Evolutionary conservation across 345 rosid species (phyloP).

Genomic region (Reutealis trisperma): DNA sequence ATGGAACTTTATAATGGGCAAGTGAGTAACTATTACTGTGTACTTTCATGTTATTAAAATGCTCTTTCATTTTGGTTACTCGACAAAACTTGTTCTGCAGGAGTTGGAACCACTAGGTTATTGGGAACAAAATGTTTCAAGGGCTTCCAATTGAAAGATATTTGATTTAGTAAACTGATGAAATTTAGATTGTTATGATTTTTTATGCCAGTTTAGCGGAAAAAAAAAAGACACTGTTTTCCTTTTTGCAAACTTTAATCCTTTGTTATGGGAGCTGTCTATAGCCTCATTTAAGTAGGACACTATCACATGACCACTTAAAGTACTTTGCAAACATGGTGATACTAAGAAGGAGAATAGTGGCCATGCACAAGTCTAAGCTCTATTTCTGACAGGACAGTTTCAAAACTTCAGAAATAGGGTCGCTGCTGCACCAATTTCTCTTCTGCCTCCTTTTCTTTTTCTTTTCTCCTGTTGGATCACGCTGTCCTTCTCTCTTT

Average conservation of each 20-base stretch:
- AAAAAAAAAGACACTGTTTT: too few species aligned
- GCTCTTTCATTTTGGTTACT: neutral
- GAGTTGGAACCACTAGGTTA: too few species aligned
- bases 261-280: too few species aligned
- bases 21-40: neutral
- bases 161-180: too few species aligned
- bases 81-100: neutral
- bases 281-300: too few species aligned
- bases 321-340: too few species aligned
- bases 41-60: neutral
- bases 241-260: too few species aligned
- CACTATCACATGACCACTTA: too few species aligned
- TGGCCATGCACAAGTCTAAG: neutral
- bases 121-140: neutral
- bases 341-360: too few species aligned
- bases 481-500: neutral
- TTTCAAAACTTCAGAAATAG: neutral
- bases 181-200: neutral
- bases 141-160: neutral
- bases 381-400: neutral
- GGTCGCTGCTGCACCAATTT: neutral
- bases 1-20: neutral
- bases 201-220: too few species aligned
- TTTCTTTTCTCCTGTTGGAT: too few species aligned
- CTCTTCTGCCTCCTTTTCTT: neutral